These are phyloP conservation scores for Meyerozyma athensensis DNA, from an alignment of 1,139 yeast species.

Conservation along the genomic window DNA sequence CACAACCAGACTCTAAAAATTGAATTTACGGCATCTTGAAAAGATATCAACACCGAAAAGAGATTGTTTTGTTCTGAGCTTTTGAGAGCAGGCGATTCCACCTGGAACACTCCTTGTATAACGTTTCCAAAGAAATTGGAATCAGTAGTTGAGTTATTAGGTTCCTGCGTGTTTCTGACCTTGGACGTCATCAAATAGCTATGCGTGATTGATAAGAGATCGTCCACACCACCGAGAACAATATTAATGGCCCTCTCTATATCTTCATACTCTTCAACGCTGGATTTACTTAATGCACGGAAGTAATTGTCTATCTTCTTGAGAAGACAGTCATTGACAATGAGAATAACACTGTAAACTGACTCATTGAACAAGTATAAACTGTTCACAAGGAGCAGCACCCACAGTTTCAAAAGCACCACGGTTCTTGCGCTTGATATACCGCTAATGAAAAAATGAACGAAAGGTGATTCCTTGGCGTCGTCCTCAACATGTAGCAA, in stretches of 20 bases:
- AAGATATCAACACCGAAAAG: slow-evolving; percentile 53
- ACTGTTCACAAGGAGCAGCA: slow-evolving; percentile 38
- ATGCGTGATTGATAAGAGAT: slow-evolving; percentile 58
- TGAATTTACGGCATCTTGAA: slow-evolving; percentile 54
- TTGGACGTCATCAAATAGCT: slow-evolving; percentile 43
- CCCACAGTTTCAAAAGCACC: slow-evolving; percentile 44
- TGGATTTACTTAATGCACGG: slow-evolving; percentile 12
- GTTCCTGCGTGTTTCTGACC: slow-evolving; percentile 15
- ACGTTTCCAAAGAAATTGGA: slow-evolving; percentile 69
- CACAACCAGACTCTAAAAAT: slow-evolving; percentile 69
- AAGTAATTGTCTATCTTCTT: slow-evolving; percentile 39
- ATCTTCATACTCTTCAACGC: slow-evolving; percentile 16
- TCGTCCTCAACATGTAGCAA: slow-evolving; percentile 27
- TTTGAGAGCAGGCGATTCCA: slow-evolving; percentile 62
- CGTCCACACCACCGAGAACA: slow-evolving; percentile 63
- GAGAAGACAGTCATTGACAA: slow-evolving; percentile 48
- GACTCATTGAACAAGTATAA: slow-evolving; percentile 46
- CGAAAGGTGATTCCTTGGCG: slow-evolving; percentile 28
- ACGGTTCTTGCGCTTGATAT: slow-evolving; percentile 31
- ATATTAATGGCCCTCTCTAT: slow-evolving; percentile 46
- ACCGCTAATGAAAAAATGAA: slow-evolving; percentile 37
- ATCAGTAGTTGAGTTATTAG: slow-evolving; percentile 20
- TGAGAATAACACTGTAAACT: slow-evolving; percentile 47
- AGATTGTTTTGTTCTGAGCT: slow-evolving; percentile 52
- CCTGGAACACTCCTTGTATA: slow-evolving; percentile 81